phyloP scores from a whole-genome alignment of 768 basidiomycete species.

The Auriscalpium microsporum region DNA sequence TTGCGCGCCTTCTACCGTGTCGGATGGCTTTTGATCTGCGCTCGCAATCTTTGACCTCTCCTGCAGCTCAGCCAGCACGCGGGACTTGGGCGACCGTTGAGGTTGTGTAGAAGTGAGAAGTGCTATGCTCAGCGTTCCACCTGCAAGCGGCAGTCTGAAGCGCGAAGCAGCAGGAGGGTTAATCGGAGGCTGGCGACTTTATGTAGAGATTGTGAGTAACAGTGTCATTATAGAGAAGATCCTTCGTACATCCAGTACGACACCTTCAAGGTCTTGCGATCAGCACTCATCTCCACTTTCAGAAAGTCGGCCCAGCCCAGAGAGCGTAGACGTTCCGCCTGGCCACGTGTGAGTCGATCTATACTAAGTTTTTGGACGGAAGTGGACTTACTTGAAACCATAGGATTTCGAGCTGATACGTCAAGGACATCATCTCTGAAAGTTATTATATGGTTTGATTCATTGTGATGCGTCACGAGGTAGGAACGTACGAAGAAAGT shows the following conservation, averaged over 20 bases:
- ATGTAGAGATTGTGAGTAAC: constrained; percentile 7
- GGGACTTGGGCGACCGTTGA: constrained; percentile 43
- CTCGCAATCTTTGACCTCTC: constrained; percentile 50
- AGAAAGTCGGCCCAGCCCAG: constrained; percentile 82
- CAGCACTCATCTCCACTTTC: constrained; percentile 57
- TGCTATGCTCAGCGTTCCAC: constrained; percentile 67
- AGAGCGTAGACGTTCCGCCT: constrained; percentile 70
- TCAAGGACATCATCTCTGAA: constrained; percentile 82
- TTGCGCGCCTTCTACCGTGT: constrained; percentile 62
- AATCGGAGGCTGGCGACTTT: constrained; percentile 31
- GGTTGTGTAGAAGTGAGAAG: constrained; percentile 51
- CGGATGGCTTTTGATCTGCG: constrained; percentile 42
- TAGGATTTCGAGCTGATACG: constrained; percentile 87
- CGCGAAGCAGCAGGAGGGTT: constrained; percentile 25
- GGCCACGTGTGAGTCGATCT: constrained; percentile 2
- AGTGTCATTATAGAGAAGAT: neutral
- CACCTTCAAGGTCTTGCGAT: constrained; percentile 58
- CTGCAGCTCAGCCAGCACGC: constrained; percentile 54
- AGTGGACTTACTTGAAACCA: constrained; percentile 53
- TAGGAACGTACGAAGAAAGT: constrained; percentile 70
- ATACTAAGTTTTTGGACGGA: neutral
- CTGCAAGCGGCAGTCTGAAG: constrained; percentile 47
- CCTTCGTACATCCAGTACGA: constrained; percentile 79
- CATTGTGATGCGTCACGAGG: no score
- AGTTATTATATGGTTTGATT: no score